A percentile compares a stretch with the other conserved stretches of the same genome.
These are phyloP conservation scores for Rhizoctonia solani DNA, from an alignment of 1,284 basidiomycete species.

Conservation along the genomic window DNA sequence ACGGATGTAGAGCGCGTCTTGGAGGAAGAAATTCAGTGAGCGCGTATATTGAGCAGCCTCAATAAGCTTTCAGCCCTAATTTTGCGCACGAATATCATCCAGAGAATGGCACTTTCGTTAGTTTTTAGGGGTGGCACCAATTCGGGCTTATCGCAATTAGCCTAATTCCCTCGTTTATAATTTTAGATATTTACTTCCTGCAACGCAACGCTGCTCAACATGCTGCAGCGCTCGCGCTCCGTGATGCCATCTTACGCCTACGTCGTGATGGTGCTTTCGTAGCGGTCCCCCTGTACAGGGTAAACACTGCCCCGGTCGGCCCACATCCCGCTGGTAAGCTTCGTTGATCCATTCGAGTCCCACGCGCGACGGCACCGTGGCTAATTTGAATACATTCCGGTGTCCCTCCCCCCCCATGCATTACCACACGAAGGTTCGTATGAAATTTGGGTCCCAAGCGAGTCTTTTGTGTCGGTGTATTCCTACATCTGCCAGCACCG, in stretches of 20 bases:
- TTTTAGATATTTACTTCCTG: conserved; percentile 73
- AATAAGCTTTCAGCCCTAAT: conserved; percentile 20
- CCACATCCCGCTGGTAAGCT: conserved; percentile 73
- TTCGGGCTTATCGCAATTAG: conserved; percentile 12
- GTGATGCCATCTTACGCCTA: conserved; percentile 69
- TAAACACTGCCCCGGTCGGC: conserved; percentile 68
- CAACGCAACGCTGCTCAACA: conserved; percentile 66
- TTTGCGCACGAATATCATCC: neutral
- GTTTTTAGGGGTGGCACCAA: conserved; percentile 37
- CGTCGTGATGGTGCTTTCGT: conserved; percentile 74
- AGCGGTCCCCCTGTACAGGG: conserved; percentile 70
- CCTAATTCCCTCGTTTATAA: neutral
- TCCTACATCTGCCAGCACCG: conserved; percentile 71
- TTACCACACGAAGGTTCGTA: conserved; percentile 59
- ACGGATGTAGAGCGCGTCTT: conserved; percentile 65
- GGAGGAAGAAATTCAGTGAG: conserved; percentile 67
- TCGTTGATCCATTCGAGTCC: neutral
- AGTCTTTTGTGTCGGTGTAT: conserved; percentile 70
- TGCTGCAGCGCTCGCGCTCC: conserved; percentile 64
- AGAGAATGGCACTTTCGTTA: conserved; percentile 81
- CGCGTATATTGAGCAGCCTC: neutral
- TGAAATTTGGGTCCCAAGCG: conserved; percentile 74
- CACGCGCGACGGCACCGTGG: conserved; percentile 5
- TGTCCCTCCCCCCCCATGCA: neutral
- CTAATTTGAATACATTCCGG: neutral